Base-by-base conservation (phyloP, 805 yeast species). In the Zygosaccharomyces bailii region DNA sequence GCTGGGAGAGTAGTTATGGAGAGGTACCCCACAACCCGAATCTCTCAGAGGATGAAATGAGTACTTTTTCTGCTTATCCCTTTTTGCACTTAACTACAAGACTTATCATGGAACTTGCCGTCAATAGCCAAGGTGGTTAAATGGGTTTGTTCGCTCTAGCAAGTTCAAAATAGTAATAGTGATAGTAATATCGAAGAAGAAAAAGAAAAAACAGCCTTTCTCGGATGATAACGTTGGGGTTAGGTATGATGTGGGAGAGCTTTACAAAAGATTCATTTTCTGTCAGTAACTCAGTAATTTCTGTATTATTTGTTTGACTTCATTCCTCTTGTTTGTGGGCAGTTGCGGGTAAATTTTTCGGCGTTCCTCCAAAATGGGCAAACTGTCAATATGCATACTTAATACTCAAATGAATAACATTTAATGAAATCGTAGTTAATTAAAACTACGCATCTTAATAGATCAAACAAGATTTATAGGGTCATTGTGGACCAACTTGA, bases 41-140 rank as follows among this genome's bases (percentile, higher is more conserved):
- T 33, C 50, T 52, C 1, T 50, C 62, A 2, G 79, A 73, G 42
- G 93, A 85, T 53, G 91, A 84, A 53, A 86, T 84, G 67, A 82
- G 88, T 48, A 84, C 95, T n/a, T 88, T 89, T 59, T 83, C 93
- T 38, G 97, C 97, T 0, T 91, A 91, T 61, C 98, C 99, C 23
- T 91, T 91, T 65, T 71, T 93, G 58, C 96, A 93, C 65, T 71
- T 91, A 57, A 91, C 97, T 34, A 91, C 98, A 2, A 72, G 89
- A 59, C 74, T 91, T 52, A 91, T 91, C 50, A 89, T 91, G 96
- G 98, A 91, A 66, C 73, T 91, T 53, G 99, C 99, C 1, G 98
- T 93, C 13, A 93, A 91, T 61, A 81, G 91, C 58, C 96, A 88
- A 49, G 67, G 69, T 13, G 66, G 65, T 9, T 68, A 44, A 46